These are phyloP conservation scores for Fusarium lyarnte DNA, from an alignment of 2,329 filamentous ascomycete genomes.

Conservation along the genomic window DNA sequence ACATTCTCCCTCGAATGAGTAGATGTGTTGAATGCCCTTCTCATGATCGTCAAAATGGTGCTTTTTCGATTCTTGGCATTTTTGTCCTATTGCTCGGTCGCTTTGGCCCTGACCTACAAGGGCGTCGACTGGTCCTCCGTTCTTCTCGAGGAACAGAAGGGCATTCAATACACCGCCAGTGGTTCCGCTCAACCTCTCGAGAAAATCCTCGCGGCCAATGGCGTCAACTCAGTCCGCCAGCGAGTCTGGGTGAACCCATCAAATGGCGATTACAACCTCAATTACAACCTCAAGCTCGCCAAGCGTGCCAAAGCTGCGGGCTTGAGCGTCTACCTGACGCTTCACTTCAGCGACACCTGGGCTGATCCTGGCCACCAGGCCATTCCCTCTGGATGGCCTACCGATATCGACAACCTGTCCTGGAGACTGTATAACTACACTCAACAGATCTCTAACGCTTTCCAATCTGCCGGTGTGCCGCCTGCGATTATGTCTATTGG, in stretches of 20 bases:
- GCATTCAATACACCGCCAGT: conserved; percentile 67
- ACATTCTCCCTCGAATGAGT: background rate
- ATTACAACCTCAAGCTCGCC: conserved; percentile 76
- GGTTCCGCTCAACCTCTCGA: conserved; percentile 67
- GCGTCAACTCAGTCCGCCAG: conserved; percentile 76
- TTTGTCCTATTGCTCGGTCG: conserved; percentile 30
- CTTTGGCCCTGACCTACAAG: conserved; percentile 65
- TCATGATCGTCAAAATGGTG: conserved; percentile 20
- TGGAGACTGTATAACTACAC: conserved; percentile 77
- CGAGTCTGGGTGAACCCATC: conserved; percentile 76
- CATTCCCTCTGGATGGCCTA: conserved; percentile 72
- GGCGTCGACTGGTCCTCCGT: conserved; percentile 78
- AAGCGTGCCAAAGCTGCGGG: conserved; percentile 71
- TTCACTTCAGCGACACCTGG: conserved; percentile 77
- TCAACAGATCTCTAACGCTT: conserved; percentile 66
- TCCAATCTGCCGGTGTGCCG: conserved; percentile 63
- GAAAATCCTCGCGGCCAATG: conserved; percentile 67
- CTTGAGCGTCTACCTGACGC: conserved; percentile 67
- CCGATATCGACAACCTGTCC: conserved; percentile 65
- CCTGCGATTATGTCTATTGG: conserved; percentile 75
- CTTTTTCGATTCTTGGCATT: conserved; percentile 13
- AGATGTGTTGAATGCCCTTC: no score
- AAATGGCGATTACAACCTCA: conserved; percentile 72
- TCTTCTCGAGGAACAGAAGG: conserved; percentile 68
- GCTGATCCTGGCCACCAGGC: conserved; percentile 72